Evolutionary conservation across 352 stramenopile genomes (phyloP).

Genomic region (Pythium rishiriense): DNA sequence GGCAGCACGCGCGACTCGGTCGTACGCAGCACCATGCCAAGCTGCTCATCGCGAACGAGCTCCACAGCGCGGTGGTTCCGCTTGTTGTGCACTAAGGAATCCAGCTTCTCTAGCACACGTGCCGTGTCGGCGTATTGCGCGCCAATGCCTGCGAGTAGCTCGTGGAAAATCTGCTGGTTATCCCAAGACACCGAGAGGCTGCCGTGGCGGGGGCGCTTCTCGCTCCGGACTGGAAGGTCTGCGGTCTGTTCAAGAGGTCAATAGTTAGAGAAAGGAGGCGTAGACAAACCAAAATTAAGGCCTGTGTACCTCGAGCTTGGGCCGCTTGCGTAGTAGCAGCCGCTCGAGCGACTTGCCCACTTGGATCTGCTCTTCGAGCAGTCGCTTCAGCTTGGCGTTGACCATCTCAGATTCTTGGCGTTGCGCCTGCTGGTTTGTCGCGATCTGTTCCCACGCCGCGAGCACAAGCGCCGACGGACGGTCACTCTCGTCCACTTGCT

Average conservation of each 20-base stretch:
- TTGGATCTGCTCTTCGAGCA: slow-evolving; percentile 25
- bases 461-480: slow-evolving; percentile 1
- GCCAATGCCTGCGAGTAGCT: neutral
- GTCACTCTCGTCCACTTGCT: neutral
- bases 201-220: neutral
- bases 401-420: slow-evolving; percentile 14
- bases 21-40: slow-evolving; percentile 10
- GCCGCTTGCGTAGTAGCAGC: slow-evolving; percentile 13
- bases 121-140: neutral
- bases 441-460: slow-evolving; percentile 18
- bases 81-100: neutral
- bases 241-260: too few relatives aligned
- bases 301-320: slow-evolving; percentile 11
- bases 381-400: slow-evolving; percentile 11
- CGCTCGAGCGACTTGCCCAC: slow-evolving; percentile 21
- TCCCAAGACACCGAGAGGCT: neutral
- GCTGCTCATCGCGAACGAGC: slow-evolving; percentile 1
- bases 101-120: neutral
- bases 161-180: slow-evolving; percentile 3
- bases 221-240: neutral
- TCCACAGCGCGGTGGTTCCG: neutral
- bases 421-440: slow-evolving; percentile 14
- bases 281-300: neutral
- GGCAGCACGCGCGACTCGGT: slow-evolving; percentile 13
- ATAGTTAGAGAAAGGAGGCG: too few relatives aligned